A percentile compares a stretch with the other conserved stretches of the same genome.
Evolutionary conservation across 2,329 filamentous ascomycete species (phyloP).

Genomic region (Colletotrichum incanum): DNA sequence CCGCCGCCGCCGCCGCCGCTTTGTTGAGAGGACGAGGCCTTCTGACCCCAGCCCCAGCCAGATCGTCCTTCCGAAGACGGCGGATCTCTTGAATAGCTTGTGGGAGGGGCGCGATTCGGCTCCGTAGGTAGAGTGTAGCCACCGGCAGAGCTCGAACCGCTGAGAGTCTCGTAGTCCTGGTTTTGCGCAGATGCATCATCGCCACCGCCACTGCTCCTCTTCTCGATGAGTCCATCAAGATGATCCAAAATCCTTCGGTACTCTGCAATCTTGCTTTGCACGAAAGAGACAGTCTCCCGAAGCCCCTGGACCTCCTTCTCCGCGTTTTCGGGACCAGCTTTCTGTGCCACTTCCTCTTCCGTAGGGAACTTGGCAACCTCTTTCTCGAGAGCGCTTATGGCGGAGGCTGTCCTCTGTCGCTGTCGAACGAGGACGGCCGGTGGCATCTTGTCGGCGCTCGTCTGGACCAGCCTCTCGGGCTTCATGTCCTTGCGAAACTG

Average conservation of each 20-base stretch:
- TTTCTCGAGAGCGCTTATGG: constrained; percentile 7
- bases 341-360: constrained; percentile 4
- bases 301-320: neutral
- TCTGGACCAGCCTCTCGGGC: constrained; percentile 12
- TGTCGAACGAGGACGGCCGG: neutral
- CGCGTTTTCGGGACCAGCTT: neutral
- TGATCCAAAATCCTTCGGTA: neutral
- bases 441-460: constrained; percentile 6
- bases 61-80: constrained; percentile 3
- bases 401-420: neutral
- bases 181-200: constrained; percentile 8
- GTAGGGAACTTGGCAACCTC: constrained; percentile 1
- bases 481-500: constrained; percentile 38
- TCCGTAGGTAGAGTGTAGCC: constrained; percentile 1
- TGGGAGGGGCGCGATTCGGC: neutral
- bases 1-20: constrained; percentile 14
- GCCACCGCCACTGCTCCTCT: neutral
- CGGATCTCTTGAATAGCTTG: constrained; percentile 19
- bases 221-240: constrained; percentile 21
- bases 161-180: constrained; percentile 29
- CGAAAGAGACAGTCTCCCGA: neutral
- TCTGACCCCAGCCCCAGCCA: constrained; percentile 23
- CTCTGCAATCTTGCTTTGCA: neutral
- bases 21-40: constrained; percentile 16
- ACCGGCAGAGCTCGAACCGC: constrained; percentile 8